These are phyloP conservation scores for Xylaria sp. DNA, from an alignment of 2,329 filamentous ascomycete genomes.

Conservation along the genomic window DNA sequence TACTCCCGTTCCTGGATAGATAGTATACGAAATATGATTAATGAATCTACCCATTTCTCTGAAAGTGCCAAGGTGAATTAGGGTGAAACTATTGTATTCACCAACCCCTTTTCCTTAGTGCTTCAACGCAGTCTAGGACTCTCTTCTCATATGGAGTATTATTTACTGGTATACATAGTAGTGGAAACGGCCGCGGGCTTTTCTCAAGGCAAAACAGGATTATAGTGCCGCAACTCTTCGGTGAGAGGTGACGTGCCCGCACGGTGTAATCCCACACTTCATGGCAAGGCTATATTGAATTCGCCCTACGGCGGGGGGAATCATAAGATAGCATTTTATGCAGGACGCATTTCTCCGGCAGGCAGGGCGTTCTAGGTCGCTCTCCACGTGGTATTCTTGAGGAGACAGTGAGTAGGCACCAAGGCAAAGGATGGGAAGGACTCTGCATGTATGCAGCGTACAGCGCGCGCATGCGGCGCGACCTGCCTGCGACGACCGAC, in stretches of 20 bases:
- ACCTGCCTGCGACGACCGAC: not conserved
- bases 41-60: not conserved
- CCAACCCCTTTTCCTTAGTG: not conserved
- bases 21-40: too few relatives aligned
- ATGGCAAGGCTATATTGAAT: not conserved
- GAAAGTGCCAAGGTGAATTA: not conserved
- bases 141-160: not conserved
- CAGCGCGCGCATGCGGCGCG: not conserved
- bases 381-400: slow-evolving; percentile 10
- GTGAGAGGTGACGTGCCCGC: not conserved
- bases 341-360: not conserved
- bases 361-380: not conserved
- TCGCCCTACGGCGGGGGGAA: not conserved
- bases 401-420: not conserved
- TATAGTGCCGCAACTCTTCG: not conserved
- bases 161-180: not conserved
- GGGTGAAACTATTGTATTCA: not conserved
- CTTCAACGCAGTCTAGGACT: not conserved
- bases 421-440: not conserved
- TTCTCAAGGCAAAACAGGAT: not conserved
- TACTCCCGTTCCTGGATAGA: not conserved
- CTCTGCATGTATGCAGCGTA: not conserved
- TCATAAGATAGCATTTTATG: slow-evolving; percentile 3
- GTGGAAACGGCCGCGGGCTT: not conserved
- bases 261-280: not conserved